Conservation (phyloP, 1,284 basidiomycete species). For the Pseudozyma thailandica region DNA sequence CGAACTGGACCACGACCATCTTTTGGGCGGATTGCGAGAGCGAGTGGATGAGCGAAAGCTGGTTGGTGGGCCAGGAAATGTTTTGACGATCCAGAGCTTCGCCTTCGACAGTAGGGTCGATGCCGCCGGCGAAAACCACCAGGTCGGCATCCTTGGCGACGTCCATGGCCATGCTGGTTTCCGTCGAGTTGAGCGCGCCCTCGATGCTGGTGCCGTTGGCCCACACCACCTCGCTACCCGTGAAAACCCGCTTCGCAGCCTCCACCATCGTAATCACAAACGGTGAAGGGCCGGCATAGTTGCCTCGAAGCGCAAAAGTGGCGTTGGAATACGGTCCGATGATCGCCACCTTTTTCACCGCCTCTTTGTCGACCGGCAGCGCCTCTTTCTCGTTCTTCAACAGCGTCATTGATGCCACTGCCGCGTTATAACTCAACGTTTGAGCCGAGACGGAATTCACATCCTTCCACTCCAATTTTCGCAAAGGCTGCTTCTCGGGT, state of each 20-base stretch:
- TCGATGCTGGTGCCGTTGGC: constrained; percentile 18
- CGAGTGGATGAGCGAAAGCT: constrained; percentile 20
- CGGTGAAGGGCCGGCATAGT: constrained; percentile 19
- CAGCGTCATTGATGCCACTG: constrained; percentile 7
- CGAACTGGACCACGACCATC: constrained; percentile 25
- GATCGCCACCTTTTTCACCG: constrained; percentile 12
- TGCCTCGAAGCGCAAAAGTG: constrained; percentile 15
- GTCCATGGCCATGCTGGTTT: not conserved
- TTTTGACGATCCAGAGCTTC: constrained; percentile 8
- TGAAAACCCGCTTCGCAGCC: constrained; percentile 7
- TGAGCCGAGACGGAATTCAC: constrained; percentile 19
- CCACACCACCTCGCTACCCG: not conserved
- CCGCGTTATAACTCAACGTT: constrained; percentile 12
- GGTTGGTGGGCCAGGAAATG: constrained; percentile 23
- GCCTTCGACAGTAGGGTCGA: constrained; percentile 20
- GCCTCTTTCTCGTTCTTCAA: constrained; percentile 12
- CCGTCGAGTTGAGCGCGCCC: not conserved
- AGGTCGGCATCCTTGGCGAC: not conserved
- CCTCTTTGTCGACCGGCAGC: not conserved
- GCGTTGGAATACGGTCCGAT: constrained; percentile 26
- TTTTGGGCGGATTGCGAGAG: not conserved
- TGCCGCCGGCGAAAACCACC: constrained; percentile 22
- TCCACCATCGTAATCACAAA: constrained; percentile 13
- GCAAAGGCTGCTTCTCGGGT: constrained; percentile 12
- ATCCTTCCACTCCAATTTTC: constrained; percentile 19